These are phyloP conservation scores for Biscutella laevigata DNA, from an alignment of 441 rosid species.

Conservation along the genomic window DNA sequence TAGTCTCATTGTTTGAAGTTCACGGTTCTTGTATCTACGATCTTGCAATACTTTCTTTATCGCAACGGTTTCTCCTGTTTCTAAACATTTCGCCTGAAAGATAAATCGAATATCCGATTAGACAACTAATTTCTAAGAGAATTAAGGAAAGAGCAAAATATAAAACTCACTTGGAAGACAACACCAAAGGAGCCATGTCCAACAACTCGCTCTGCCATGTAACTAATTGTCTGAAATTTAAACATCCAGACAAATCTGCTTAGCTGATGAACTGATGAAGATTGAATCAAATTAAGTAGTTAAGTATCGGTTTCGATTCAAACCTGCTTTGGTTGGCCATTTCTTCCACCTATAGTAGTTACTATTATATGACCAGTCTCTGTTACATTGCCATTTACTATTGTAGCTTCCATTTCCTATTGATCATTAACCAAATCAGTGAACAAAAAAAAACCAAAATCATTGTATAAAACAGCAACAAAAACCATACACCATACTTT, in stretches of 20 bases:
- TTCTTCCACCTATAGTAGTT: slow-evolving; percentile 94
- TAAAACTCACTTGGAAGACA: slow-evolving; percentile 70
- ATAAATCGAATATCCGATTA: not conserved
- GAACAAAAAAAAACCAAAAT: not conserved
- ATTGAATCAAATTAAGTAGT: not conserved
- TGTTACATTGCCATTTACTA: slow-evolving; percentile 80
- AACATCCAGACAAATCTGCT: slow-evolving; percentile 1
- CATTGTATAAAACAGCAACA: not conserved
- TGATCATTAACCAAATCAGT: slow-evolving; percentile 10
- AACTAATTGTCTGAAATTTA: slow-evolving; percentile 70
- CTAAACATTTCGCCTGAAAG: slow-evolving; percentile 82
- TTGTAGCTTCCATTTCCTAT: slow-evolving; percentile 83
- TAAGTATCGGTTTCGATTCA: not conserved
- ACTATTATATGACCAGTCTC: slow-evolving; percentile 94
- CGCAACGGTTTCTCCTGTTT: slow-evolving; percentile 93
- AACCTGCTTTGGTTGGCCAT: slow-evolving; percentile 96
- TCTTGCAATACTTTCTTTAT: slow-evolving; percentile 97
- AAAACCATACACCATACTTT: slow-evolving; percentile 33
- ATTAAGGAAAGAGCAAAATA: slow-evolving; percentile 2
- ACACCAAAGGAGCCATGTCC: slow-evolving; percentile 97
- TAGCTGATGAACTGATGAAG: not conserved
- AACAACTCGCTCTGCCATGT: slow-evolving; percentile 95
- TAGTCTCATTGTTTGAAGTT: slow-evolving; percentile 90
- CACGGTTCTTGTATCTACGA: slow-evolving; percentile 95
- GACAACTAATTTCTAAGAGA: not conserved